Evolutionary conservation across 2,329 filamentous ascomycete genomes (phyloP), one percentile per base, ranked within the genome.

Genomic region (Alternaria alternata): DNA sequence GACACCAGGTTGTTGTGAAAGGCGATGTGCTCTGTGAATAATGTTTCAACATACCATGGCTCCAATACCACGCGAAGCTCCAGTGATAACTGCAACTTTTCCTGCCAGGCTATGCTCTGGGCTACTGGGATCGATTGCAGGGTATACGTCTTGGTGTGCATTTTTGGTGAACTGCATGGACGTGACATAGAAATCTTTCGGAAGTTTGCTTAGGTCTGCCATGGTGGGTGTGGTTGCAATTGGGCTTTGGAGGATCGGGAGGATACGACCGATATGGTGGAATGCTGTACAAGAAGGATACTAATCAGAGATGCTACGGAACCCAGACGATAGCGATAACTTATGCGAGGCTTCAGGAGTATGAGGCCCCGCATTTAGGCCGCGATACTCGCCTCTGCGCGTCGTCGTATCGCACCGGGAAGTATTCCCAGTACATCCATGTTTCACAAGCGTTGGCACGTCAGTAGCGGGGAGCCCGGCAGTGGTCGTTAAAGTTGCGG

Each of bases 61-160:
- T 14, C 78, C 81, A 30, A 82, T 68, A 5, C 80, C 80, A 22
- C 74, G 75, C 43, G 74, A 78, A 1, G 79, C 79, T 1, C 80
- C 80, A 18, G 79, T 81, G 62, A 82, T 76, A 30, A 80, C 66
- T 20, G 74, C 66, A 3, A 79, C 75, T 58, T 78, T 80, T 16
- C 78, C 79, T 5, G 64, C 66, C 44, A 77, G 71, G 20, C 67
- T 76, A 26, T 75, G 66, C 1, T 67, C 65, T 8, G 77, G 71
- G 5, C 55, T 59, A 18, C 72, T 66, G 8, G 78, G 80, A 46
- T 81, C 73, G 47, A 81, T 78, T 16, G 79, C 69, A 14, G 78
- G 75, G 57, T 83, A 82, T 11, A 67, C 61, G 51, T 78, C 72
- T 6, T 68, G 75, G 54, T 81, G 77, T 7, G 61, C 58, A 28